Evolutionary conservation across 176 grass and related monocot species (phyloP).

Genomic region (Eragrostis curvula): DNA sequence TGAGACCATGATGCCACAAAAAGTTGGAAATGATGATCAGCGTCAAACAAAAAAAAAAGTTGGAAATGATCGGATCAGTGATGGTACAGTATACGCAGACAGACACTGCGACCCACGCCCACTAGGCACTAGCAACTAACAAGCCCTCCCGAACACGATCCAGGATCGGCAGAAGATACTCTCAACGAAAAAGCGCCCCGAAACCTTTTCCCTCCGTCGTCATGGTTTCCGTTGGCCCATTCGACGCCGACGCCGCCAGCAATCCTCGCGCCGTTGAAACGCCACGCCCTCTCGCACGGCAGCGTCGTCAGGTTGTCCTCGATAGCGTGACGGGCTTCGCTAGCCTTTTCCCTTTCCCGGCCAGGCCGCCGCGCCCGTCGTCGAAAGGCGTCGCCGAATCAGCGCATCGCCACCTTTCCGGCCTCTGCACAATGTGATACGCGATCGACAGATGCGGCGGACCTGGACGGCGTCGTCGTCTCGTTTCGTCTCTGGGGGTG

Average conservation of each 20-base stretch:
- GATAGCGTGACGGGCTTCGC: not conserved
- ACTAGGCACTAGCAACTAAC: not conserved
- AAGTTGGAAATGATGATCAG: slow-evolving; percentile 25
- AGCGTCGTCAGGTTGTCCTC: slow-evolving; percentile 4
- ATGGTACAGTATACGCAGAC: not conserved
- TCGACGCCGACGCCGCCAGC: not conserved
- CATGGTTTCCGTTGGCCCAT: not conserved
- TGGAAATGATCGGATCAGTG: not conserved
- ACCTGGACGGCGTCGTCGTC: not conserved
- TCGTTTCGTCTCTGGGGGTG: not conserved
- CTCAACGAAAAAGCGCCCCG: not conserved
- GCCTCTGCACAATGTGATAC: not conserved
- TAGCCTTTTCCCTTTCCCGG: not conserved
- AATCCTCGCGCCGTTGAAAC: not conserved
- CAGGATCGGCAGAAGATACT: slow-evolving; percentile 6
- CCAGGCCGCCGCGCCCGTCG: not conserved
- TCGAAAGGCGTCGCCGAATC: not conserved
- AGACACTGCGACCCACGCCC: not conserved
- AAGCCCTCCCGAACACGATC: not conserved
- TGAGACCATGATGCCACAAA: slow-evolving; percentile 11
- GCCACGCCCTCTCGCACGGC: not conserved
- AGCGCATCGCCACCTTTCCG: too few species aligned
- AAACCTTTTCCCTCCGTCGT: not conserved
- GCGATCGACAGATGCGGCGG: not conserved
- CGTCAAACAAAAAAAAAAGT: too few species aligned